Evolutionary conservation across 1,139 yeast species (phyloP).

Genomic region (Blastobotrys raffinosifermentans): DNA sequence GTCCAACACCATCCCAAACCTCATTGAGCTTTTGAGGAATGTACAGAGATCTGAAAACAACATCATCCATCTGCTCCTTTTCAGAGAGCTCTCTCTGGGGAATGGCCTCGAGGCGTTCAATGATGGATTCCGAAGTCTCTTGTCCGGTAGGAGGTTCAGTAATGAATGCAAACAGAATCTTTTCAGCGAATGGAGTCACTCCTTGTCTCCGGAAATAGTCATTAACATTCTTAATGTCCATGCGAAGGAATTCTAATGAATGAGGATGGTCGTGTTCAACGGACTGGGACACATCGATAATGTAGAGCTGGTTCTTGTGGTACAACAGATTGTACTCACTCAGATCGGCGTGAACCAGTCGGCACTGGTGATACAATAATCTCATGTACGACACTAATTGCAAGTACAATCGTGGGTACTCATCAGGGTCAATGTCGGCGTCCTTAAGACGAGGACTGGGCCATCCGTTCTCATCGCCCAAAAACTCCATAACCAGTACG

Average conservation of each 20-base stretch:
- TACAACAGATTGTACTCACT: slow-evolving; percentile 88
- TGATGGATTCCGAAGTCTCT: slow-evolving; percentile 25
- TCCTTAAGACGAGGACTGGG: slow-evolving; percentile 88
- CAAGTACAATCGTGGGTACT: slow-evolving; percentile 61
- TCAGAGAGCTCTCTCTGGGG: slow-evolving; percentile 36
- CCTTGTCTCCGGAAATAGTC: slow-evolving; percentile 75
- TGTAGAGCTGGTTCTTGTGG: slow-evolving; percentile 72
- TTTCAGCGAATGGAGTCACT: slow-evolving; percentile 73
- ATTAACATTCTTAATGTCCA: slow-evolving; percentile 96
- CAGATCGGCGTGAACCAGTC: slow-evolving; percentile 92
- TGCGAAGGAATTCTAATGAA: slow-evolving; percentile 87
- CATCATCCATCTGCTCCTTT: slow-evolving; percentile 66
- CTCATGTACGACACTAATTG: slow-evolving; percentile 82
- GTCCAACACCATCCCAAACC: slow-evolving; percentile 61
- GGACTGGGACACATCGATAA: slow-evolving; percentile 94
- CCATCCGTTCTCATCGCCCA: slow-evolving; percentile 63
- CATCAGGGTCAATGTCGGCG: slow-evolving; percentile 48
- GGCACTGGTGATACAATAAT: slow-evolving; percentile 78
- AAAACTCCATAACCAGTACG: slow-evolving; percentile 90
- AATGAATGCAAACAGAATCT: slow-evolving; percentile 71
- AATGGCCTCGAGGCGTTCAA: slow-evolving; percentile 26
- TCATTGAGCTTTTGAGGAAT: slow-evolving; percentile 58
- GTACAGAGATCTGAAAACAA: slow-evolving; percentile 80
- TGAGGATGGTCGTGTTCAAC: slow-evolving; percentile 98
- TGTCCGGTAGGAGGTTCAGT: slow-evolving; percentile 28